Conservation (phyloP, 1,284 basidiomycete species). For the Phlebopus sp. region DNA sequence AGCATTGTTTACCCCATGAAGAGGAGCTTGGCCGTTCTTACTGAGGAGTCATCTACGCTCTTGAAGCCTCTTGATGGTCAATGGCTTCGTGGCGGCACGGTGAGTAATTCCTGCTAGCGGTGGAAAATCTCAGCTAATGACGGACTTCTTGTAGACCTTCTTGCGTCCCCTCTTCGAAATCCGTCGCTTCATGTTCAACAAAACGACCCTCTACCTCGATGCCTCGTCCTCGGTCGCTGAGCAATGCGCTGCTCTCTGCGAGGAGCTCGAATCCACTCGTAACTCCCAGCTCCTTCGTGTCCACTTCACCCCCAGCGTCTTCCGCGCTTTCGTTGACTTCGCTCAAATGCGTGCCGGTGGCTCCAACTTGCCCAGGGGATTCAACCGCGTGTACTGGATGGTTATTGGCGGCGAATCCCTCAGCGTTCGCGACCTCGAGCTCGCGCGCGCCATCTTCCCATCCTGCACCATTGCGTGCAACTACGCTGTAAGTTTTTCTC, state of each 20-base stretch:
- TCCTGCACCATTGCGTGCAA: constrained; percentile 29
- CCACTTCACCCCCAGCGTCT: constrained; percentile 28
- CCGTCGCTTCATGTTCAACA: constrained; percentile 32
- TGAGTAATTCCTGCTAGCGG: constrained; percentile 7
- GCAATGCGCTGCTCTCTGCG: constrained; percentile 23
- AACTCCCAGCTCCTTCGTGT: constrained; percentile 26
- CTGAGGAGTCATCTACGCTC: constrained; percentile 25
- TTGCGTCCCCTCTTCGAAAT: constrained; percentile 31
- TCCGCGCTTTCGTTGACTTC: constrained; percentile 28
- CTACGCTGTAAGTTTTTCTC: constrained; percentile 23
- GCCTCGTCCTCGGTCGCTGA: constrained; percentile 23
- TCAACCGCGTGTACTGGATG: constrained; percentile 30
- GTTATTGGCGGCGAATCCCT: constrained; percentile 30
- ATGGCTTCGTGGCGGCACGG: constrained; percentile 29
- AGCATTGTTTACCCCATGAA: constrained; percentile 31
- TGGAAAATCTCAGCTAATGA: background rate
- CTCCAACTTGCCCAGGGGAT: constrained; percentile 20
- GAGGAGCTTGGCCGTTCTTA: constrained; percentile 22
- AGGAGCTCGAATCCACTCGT: constrained; percentile 24
- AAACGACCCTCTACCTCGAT: constrained; percentile 28
- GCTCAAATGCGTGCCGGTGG: constrained; percentile 19
- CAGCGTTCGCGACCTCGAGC: constrained; percentile 21
- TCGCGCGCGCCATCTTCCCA: constrained; percentile 24
- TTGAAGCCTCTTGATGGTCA: constrained; percentile 27
- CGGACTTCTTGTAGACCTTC: constrained; percentile 18